These are phyloP conservation scores for Aspergillus steynii DNA, from an alignment of 495 filamentous ascomycete species.

Conservation along the genomic window DNA sequence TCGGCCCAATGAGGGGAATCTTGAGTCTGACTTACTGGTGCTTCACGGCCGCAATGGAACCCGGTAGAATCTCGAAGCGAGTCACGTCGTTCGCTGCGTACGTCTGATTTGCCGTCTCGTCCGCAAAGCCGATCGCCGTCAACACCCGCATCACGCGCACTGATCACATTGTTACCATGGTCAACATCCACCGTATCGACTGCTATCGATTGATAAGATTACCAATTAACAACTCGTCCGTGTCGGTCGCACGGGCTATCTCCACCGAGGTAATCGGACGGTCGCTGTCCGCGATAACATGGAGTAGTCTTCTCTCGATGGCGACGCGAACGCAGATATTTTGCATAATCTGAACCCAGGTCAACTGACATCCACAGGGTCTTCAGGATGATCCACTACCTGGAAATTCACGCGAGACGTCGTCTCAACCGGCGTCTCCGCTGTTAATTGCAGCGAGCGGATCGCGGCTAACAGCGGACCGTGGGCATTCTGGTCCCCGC, in stretches of 20 bases:
- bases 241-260: not conserved
- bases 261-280: not conserved
- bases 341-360: constrained; percentile 1
- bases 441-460: constrained; percentile 23
- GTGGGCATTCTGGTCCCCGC: constrained; percentile 21
- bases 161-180: constrained; percentile 13
- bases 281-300: not conserved
- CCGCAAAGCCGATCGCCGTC: constrained; percentile 23
- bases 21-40: constrained; percentile 18
- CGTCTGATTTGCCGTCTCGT: constrained; percentile 21
- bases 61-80: constrained; percentile 21
- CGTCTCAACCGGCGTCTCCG: constrained; percentile 27
- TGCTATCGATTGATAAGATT: not conserved
- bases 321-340: constrained; percentile 1
- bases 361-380: too few relatives aligned
- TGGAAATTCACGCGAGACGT: constrained; percentile 28
- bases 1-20: not conserved
- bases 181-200: not conserved
- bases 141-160: constrained; percentile 28
- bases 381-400: constrained; percentile 4
- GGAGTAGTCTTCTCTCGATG: not conserved
- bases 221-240: not conserved
- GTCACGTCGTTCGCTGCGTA: constrained; percentile 27
- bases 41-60: constrained; percentile 27
- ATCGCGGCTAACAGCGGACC: constrained; percentile 23